A percentile compares a stretch with the other conserved stretches of the same genome.
Evolutionary conservation across 768 basidiomycete species (phyloP).

Genomic region (Udeniomyces megalosporus): DNA sequence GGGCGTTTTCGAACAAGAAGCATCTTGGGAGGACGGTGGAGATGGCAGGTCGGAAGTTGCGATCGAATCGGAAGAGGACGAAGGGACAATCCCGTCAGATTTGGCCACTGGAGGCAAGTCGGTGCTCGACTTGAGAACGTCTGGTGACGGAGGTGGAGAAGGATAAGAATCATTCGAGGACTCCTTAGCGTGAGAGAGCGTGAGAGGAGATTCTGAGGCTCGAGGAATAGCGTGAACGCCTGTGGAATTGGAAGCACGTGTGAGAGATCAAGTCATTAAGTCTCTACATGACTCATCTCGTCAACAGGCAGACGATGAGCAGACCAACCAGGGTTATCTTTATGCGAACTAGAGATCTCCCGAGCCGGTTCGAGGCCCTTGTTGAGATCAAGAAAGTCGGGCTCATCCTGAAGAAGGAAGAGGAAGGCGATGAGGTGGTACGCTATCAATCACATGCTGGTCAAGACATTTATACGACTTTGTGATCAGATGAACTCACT

Average conservation of each 20-base stretch:
- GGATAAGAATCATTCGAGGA: constrained; percentile 1
- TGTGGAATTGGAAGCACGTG: background rate
- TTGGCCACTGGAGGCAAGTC: background rate
- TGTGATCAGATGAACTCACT: background rate
- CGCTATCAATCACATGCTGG: too few relatives aligned
- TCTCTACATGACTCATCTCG: too few relatives aligned
- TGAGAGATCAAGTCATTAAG: too few relatives aligned
- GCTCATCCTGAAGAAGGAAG: constrained; percentile 26
- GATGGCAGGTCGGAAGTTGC: background rate
- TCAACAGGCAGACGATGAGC: too few relatives aligned
- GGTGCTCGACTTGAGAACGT: background rate
- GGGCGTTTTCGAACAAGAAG: background rate
- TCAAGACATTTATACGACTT: too few relatives aligned
- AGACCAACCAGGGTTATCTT: too few relatives aligned
- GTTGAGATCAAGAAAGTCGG: constrained; percentile 74
- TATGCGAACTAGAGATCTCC: too few relatives aligned
- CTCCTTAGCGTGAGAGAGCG: background rate
- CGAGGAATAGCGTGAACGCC: background rate
- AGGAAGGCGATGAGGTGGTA: background rate
- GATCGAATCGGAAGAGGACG: background rate
- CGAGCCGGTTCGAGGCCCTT: too few relatives aligned
- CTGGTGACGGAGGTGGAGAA: background rate
- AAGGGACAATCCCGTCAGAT: background rate
- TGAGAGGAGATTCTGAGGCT: background rate
- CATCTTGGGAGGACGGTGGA: background rate